Percentiles rank a stretch among this genome's conserved stretches.
These are phyloP conservation scores for Aspergillus sparsus DNA, from an alignment of 495 filamentous ascomycete species.

Conservation along the genomic window DNA sequence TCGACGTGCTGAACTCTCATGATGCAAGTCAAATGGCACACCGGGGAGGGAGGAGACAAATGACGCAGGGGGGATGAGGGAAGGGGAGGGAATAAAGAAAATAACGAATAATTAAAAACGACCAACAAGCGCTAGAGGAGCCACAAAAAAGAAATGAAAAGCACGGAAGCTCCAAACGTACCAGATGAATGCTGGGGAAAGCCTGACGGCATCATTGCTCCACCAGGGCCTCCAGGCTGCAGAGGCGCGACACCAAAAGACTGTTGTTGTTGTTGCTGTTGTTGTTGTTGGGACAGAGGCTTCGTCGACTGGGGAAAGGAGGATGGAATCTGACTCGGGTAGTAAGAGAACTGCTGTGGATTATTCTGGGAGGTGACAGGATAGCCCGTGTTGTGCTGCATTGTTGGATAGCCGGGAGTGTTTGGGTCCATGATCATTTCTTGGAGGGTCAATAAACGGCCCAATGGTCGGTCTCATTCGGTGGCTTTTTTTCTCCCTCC, in stretches of 20 bases:
- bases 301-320: conserved; percentile 42
- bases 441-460: conserved; percentile 12
- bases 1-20: background rate
- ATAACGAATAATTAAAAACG: conserved; percentile 3
- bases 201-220: conserved; percentile 47
- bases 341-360: conserved; percentile 44
- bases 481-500: background rate
- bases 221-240: conserved; percentile 44
- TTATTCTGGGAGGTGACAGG: conserved; percentile 41
- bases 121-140: conserved; percentile 4
- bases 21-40: background rate
- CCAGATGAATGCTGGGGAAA: conserved; percentile 44
- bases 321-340: conserved; percentile 39
- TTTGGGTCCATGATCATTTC: conserved; percentile 45
- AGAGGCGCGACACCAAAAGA: conserved; percentile 44
- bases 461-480: conserved; percentile 9
- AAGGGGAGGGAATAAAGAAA: conserved; percentile 10
- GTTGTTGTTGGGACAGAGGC: conserved; percentile 22
- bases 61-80: conserved; percentile 1
- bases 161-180: conserved; percentile 30
- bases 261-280: conserved; percentile 24
- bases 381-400: conserved; percentile 35
- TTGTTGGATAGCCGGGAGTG: conserved; percentile 39
- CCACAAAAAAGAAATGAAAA: conserved; percentile 21
- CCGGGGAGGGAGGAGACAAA: conserved; percentile 3